These are phyloP conservation scores for Kalmusia sp. DNA, from an alignment of 2,329 filamentous ascomycete species.

Conservation along the genomic window DNA sequence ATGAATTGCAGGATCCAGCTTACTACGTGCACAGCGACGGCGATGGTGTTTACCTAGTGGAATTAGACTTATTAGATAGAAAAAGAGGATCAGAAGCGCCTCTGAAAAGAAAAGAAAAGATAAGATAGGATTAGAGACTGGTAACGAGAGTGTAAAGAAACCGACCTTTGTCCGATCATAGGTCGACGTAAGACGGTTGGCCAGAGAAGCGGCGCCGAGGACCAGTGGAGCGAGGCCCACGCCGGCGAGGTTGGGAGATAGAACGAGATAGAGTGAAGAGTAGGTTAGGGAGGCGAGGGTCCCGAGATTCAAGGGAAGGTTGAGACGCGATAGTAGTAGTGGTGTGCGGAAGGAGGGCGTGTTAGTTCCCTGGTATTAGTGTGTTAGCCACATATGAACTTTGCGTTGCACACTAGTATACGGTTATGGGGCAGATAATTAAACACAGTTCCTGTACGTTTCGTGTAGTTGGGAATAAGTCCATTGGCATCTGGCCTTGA, in stretches of 20 bases:
- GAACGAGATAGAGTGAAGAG: constrained; percentile 82
- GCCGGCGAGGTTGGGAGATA: constrained; percentile 86
- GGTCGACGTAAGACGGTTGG: constrained; percentile 72
- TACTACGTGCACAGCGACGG: constrained; percentile 71
- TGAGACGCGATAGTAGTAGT: constrained; percentile 39
- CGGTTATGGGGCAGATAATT: too few relatives aligned
- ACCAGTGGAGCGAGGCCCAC: constrained; percentile 76
- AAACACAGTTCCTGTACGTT: too few relatives aligned
- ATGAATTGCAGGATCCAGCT: constrained; percentile 90
- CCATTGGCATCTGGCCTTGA: too few relatives aligned
- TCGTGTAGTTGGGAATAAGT: too few relatives aligned
- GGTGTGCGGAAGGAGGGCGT: constrained; percentile 50
- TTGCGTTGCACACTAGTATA: not conserved
- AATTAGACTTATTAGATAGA: too few relatives aligned
- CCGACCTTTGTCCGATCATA: constrained; percentile 59
- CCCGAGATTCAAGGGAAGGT: constrained; percentile 47
- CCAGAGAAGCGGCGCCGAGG: constrained; percentile 72
- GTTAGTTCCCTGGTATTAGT: constrained; percentile 60
- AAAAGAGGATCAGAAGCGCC: too few relatives aligned
- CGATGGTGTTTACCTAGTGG: constrained; percentile 65
- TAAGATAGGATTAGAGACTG: not conserved
- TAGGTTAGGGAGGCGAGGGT: constrained; percentile 68
- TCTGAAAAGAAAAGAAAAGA: constrained; percentile 24
- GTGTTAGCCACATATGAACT: not conserved
- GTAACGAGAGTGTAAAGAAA: not conserved